Percentiles rank a stretch among this genome's conserved stretches.
Evolutionary conservation across 495 filamentous ascomycete species (phyloP).

Genomic region (Penicillium angulare): DNA sequence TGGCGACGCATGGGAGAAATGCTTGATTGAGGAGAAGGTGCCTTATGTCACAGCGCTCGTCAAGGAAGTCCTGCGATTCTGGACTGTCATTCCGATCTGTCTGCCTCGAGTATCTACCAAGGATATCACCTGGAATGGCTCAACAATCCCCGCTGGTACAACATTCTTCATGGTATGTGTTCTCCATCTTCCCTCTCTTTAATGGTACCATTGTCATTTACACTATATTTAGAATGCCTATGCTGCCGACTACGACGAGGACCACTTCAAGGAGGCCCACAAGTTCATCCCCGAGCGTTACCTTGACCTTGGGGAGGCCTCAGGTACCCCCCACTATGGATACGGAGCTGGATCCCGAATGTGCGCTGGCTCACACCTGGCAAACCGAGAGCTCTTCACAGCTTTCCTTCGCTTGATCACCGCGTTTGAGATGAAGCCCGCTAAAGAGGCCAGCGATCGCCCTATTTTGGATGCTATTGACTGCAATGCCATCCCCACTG

Average conservation of each 20-base stretch:
- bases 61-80: constrained; percentile 69
- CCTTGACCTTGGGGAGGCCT: constrained; percentile 52
- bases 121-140: constrained; percentile 59
- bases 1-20: constrained; percentile 63
- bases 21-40: constrained; percentile 66
- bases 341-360: constrained; percentile 71
- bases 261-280: constrained; percentile 60
- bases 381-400: constrained; percentile 66
- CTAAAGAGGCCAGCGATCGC: constrained; percentile 37
- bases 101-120: constrained; percentile 64
- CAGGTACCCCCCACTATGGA: constrained; percentile 66
- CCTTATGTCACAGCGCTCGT: constrained; percentile 68
- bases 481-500: constrained; percentile 61
- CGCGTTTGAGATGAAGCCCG: constrained; percentile 56
- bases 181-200: neutral
- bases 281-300: constrained; percentile 65
- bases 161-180: constrained; percentile 61
- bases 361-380: constrained; percentile 70
- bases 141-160: constrained; percentile 60
- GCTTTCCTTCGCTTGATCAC: constrained; percentile 67
- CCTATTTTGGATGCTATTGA: constrained; percentile 60
- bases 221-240: constrained; percentile 54
- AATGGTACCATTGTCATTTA: neutral
- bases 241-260: constrained; percentile 65
- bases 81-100: constrained; percentile 72